Evolutionary conservation across 345 rosid genomes (phyloP).

Genomic region (Toxicodendron radicans): DNA sequence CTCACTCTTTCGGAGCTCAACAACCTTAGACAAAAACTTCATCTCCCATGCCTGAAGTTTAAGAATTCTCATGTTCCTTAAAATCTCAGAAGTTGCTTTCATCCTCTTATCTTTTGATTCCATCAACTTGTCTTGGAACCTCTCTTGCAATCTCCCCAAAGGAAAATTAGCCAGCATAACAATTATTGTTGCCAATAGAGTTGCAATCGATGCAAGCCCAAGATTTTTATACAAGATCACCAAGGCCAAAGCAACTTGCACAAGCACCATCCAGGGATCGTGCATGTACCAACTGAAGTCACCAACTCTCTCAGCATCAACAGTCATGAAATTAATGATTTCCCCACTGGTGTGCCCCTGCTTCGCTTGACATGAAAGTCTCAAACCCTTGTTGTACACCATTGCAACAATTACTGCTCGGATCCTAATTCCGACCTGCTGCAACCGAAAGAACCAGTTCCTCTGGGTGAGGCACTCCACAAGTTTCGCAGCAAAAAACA

Average conservation of each 20-base stretch:
- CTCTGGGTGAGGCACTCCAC: conserved; percentile 56
- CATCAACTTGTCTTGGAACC: conserved; percentile 70
- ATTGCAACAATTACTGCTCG: conserved; percentile 49
- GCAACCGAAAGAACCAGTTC: conserved; percentile 58
- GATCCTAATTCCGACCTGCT: conserved; percentile 50
- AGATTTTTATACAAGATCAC: conserved; percentile 58
- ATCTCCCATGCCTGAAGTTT: conserved; percentile 84
- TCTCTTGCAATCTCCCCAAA: conserved; percentile 55
- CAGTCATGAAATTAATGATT: conserved; percentile 69
- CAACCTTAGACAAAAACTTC: conserved; percentile 66
- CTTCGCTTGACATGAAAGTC: conserved; percentile 53
- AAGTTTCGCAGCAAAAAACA: conserved; percentile 59
- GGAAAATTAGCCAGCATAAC: conserved; percentile 63
- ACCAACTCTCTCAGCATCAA: conserved; percentile 65
- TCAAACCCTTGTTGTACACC: conserved; percentile 66
- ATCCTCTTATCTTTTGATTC: conserved; percentile 63
- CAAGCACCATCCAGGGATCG: conserved; percentile 55
- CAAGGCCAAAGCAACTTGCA: conserved; percentile 57
- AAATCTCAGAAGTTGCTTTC: conserved; percentile 65
- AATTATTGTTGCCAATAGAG: conserved; percentile 49
- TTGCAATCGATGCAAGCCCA: conserved; percentile 56
- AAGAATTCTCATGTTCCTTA: conserved; percentile 74
- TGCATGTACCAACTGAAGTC: conserved; percentile 60
- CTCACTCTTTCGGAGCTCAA: conserved; percentile 46
- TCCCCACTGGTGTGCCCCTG: conserved; percentile 67